Evolutionary conservation across 768 basidiomycete genomes (phyloP), one percentile per base, ranked within the genome.

Genomic region (Suillus luteus): DNA sequence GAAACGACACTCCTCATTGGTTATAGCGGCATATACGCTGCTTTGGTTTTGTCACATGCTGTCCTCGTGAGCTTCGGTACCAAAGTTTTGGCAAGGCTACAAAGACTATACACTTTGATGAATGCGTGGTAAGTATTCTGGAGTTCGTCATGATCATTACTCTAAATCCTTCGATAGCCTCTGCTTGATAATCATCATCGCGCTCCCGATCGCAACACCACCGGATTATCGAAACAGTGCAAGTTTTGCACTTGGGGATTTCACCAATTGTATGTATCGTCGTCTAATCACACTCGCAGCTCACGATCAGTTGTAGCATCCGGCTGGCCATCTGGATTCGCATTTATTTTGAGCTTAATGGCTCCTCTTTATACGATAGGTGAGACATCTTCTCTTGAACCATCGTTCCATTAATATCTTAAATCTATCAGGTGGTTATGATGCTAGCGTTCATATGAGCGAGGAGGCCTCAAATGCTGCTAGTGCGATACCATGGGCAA

Each of bases 191-290:
- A 68, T 78, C 22, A 78, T 81, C 51, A 75, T 81, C 54, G 80
- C 78, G 15, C 69, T 81, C 0, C 80, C 80, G 70, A 73, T 62
- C 75, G 78, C 58, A 77, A 65, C 60, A 1, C 22, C 48, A 8
- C 7, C 48, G 1, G 48, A 49, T 49, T 8, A 7, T 49, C 48
- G 48, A 24, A 81, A 81, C 64, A 67, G 75, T 12, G 77, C 79
- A 5, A 67, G 66, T 5, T 81, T 76, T 63, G 80, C 78, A 19
- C 69, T 81, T 35, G 77, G 75, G 2, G 67, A 69, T 17, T 79
- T 76, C 61, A 70, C 70, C 38, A 80, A 80, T 64, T 49, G 76
- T 77, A 57, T 27, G 70, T 60, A 14, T 24, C 6, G 2, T 14
- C 22, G 6, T 14, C n/a, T 12, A 3, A 49, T 24, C 24, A 24